Evolutionary conservation across 495 filamentous ascomycete species (phyloP).

Genomic region (Aspergillus olivimuriae): DNA sequence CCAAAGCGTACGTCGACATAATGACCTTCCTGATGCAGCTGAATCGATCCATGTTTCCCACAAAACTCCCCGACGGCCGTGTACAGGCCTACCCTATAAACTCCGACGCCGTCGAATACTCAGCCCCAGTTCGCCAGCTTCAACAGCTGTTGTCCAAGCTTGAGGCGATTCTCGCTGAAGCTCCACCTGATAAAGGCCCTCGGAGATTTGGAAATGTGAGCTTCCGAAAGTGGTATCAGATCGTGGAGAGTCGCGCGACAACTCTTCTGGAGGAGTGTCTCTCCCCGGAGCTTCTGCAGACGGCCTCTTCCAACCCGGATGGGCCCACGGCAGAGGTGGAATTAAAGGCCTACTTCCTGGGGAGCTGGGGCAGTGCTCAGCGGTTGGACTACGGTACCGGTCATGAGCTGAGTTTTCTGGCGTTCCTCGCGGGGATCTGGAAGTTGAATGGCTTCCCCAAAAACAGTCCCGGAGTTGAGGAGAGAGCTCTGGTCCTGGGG

Average conservation of each 20-base stretch:
- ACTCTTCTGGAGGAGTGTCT: slow-evolving; percentile 58
- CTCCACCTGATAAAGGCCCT: slow-evolving; percentile 77
- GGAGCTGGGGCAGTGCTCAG: slow-evolving; percentile 81
- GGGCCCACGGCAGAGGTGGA: slow-evolving; percentile 52
- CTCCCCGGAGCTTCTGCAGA: slow-evolving; percentile 44
- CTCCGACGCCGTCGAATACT: slow-evolving; percentile 42
- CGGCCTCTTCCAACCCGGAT: slow-evolving; percentile 14
- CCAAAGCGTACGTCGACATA: slow-evolving; percentile 78
- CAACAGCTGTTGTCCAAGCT: slow-evolving; percentile 55
- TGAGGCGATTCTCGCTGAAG: slow-evolving; percentile 63
- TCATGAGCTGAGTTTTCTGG: slow-evolving; percentile 90
- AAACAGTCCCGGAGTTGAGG: slow-evolving; percentile 47
- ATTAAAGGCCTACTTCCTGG: slow-evolving; percentile 72
- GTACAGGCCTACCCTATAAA: slow-evolving; percentile 50
- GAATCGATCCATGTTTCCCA: slow-evolving; percentile 79
- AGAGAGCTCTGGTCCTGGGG: slow-evolving; percentile 72
- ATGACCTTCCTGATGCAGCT: slow-evolving; percentile 83
- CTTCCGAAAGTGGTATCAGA: slow-evolving; percentile 74
- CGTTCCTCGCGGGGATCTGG: slow-evolving; percentile 86
- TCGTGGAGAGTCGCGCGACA: slow-evolving; percentile 53
- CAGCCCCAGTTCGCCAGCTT: slow-evolving; percentile 57
- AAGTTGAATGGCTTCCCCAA: slow-evolving; percentile 71
- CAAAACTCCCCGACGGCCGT: slow-evolving; percentile 30
- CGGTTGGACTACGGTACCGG: slow-evolving; percentile 94
- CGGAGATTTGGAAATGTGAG: slow-evolving; percentile 86